phyloP scores from a whole-genome alignment of 257 asterid genomes.

The Henckelia pumila region DNA sequence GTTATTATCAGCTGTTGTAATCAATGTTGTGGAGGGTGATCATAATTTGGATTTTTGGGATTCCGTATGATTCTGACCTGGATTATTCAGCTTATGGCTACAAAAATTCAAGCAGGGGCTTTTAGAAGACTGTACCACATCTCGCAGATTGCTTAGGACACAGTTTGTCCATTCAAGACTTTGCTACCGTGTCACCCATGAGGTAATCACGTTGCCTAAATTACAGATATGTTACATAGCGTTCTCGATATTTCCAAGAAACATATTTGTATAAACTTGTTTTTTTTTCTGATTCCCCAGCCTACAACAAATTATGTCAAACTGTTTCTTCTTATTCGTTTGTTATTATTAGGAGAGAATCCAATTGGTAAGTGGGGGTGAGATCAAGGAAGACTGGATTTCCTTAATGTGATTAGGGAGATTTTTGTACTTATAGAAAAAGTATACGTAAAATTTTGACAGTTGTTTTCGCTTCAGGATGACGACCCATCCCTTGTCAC shows the following conservation, averaged over 20 bases:
- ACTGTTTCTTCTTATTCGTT: neutral
- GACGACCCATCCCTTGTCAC: neutral
- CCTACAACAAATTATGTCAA: neutral
- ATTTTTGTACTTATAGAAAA: too few relatives aligned
- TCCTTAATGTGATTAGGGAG: too few relatives aligned
- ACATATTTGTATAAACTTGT: neutral
- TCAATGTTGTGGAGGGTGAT: constrained; percentile 47
- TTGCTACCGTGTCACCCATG: constrained; percentile 35
- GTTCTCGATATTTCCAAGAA: neutral
- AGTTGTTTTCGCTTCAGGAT: too few relatives aligned
- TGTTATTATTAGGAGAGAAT: too few relatives aligned
- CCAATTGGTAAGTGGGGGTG: too few relatives aligned
- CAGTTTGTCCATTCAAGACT: constrained; percentile 71
- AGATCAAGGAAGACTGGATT: too few relatives aligned
- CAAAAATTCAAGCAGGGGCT: constrained; percentile 66
- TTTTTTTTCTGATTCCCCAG: neutral
- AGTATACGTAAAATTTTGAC: too few relatives aligned
- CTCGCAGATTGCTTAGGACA: constrained; percentile 63
- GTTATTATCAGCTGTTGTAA: constrained; percentile 60
- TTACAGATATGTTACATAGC: too few relatives aligned
- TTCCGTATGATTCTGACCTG: constrained; percentile 30
- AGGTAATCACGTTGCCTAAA: constrained; percentile 39
- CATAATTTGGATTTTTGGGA: constrained; percentile 54
- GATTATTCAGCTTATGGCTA: constrained; percentile 60
- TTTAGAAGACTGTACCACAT: constrained; percentile 61